A percentile compares a stretch with the other conserved stretches of the same genome.
These are phyloP conservation scores for Quercus rubra DNA, from an alignment of 306 rosid species.

Conservation along the genomic window DNA sequence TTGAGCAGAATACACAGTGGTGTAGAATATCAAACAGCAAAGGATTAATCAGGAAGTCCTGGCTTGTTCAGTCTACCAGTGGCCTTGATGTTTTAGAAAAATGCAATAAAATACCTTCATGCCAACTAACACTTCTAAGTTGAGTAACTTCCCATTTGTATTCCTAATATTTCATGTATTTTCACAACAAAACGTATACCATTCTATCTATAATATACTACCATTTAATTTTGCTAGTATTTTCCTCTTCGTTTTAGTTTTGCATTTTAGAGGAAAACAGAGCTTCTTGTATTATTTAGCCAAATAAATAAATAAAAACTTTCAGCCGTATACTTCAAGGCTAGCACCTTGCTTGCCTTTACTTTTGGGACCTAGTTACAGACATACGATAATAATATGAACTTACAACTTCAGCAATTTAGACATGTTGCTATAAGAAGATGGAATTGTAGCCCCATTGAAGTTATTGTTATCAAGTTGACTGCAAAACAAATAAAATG, in stretches of 20 bases:
- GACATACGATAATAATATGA: neutral
- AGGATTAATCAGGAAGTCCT: too few relatives aligned
- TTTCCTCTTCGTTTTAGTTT: too few relatives aligned
- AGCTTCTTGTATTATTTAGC: too few relatives aligned
- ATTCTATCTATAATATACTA: too few relatives aligned
- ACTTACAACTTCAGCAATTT: constrained; percentile 48
- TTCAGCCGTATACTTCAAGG: constrained; percentile 1
- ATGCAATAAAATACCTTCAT: too few relatives aligned
- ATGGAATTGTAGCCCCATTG: constrained; percentile 36
- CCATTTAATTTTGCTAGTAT: too few relatives aligned
- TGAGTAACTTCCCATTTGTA: too few relatives aligned
- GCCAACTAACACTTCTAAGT: too few relatives aligned
- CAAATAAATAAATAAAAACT: neutral
- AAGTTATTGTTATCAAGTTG: constrained; percentile 54
- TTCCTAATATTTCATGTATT: too few relatives aligned
- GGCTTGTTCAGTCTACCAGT: neutral
- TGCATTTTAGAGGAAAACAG: too few relatives aligned
- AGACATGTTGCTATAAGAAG: constrained; percentile 34
- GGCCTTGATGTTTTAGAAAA: neutral
- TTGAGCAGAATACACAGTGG: too few relatives aligned
- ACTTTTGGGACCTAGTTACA: neutral
- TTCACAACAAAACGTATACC: too few relatives aligned
- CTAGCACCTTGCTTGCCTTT: neutral
- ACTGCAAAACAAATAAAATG: constrained; percentile 24
- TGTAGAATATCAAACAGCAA: neutral